These are phyloP conservation scores for Ustilago shanxiensis DNA, from an alignment of 1,284 basidiomycete genomes.

Conservation along the genomic window DNA sequence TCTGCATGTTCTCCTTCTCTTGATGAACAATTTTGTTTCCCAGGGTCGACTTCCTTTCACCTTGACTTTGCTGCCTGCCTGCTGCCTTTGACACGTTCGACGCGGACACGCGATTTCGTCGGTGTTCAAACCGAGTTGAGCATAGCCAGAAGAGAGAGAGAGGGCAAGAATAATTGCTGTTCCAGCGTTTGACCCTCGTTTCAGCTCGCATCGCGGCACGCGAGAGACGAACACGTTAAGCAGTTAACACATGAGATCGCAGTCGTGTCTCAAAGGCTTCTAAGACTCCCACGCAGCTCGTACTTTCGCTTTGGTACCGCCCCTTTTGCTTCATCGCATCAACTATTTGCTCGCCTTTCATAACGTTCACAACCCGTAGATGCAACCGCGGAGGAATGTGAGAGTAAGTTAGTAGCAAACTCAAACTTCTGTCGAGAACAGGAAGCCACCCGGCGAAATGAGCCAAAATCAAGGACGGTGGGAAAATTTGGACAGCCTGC, in stretches of 20 bases:
- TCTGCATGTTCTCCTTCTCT: no score
- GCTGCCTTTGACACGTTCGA: background rate
- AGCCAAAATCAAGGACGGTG: constrained; percentile 17
- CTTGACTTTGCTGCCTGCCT: no score
- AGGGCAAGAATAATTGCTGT: no score
- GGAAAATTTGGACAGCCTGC: constrained; percentile 27
- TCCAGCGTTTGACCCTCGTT: background rate
- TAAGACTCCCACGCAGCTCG: background rate
- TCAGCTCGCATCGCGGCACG: background rate
- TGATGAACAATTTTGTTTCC: no score
- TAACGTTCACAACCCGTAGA: no score
- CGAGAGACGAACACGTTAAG: constrained; percentile 5
- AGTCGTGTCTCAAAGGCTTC: background rate
- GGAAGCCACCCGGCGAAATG: background rate
- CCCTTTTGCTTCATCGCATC: no score
- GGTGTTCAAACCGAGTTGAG: background rate
- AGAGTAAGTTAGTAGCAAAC: no score
- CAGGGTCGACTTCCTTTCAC: background rate
- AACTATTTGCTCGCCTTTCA: no score
- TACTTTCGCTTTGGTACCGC: background rate
- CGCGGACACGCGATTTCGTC: background rate
- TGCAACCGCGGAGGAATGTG: no score
- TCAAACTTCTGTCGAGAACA: background rate
- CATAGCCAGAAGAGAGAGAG: no score
- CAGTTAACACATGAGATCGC: background rate